Evolutionary conservation across 805 yeast species (phyloP).

Genomic region (Soucietia sequanensis): DNA sequence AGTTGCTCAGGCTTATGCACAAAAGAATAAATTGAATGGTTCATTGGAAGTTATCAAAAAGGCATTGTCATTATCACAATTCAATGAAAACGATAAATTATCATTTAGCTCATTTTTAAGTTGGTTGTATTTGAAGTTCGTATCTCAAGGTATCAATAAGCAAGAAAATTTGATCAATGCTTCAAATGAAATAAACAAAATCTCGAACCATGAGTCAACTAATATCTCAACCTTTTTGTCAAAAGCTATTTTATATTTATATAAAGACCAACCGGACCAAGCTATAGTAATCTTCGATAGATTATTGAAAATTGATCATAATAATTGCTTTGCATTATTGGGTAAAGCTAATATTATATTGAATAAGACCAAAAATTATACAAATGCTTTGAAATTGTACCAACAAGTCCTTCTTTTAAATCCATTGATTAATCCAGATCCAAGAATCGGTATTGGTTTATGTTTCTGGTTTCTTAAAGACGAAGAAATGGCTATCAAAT

Average conservation of each 20-base stretch:
- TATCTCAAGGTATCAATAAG: constrained; percentile 24
- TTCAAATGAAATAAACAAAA: constrained; percentile 16
- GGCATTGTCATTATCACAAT: constrained; percentile 48
- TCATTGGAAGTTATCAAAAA: constrained; percentile 62
- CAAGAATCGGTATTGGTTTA: constrained; percentile 90
- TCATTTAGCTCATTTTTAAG: constrained; percentile 61
- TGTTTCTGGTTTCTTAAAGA: constrained; percentile 90
- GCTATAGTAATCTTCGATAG: constrained; percentile 70
- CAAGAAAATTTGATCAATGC: constrained; percentile 24
- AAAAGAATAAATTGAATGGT: constrained; percentile 55
- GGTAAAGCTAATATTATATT: constrained; percentile 83
- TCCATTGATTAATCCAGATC: constrained; percentile 83
- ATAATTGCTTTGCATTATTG: constrained; percentile 71
- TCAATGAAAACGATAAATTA: constrained; percentile 42
- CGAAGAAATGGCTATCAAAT: constrained; percentile 65
- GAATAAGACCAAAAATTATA: constrained; percentile 63
- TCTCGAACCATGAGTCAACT: constrained; percentile 10
- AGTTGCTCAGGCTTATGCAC: constrained; percentile 77
- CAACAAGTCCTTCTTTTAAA: constrained; percentile 78
- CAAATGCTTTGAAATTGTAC: constrained; percentile 72
- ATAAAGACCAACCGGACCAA: constrained; percentile 62
- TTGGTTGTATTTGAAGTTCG: constrained; percentile 64
- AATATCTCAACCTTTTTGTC: constrained; percentile 53
- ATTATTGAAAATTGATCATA: constrained; percentile 51
- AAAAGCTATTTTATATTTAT: constrained; percentile 62